phyloP scores from a whole-genome alignment of 1,139 yeast species.

The Pichia sp. region DNA sequence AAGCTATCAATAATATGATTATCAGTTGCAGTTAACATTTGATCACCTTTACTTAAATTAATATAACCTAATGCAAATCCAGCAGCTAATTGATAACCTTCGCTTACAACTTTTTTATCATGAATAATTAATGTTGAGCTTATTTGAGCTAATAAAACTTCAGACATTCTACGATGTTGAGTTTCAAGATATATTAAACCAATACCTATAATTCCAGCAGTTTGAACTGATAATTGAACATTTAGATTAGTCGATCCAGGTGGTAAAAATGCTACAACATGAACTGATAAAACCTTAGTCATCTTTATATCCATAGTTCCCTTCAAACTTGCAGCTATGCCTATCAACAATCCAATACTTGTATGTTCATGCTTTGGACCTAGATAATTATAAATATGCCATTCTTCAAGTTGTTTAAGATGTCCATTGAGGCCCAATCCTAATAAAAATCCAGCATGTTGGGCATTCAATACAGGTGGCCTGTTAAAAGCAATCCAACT shows the following conservation, averaged over 20 bases:
- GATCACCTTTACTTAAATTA: constrained; percentile 75
- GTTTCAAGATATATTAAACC: constrained; percentile 77
- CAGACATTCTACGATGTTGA: constrained; percentile 85
- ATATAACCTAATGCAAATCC: constrained; percentile 85
- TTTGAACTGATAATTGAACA: constrained; percentile 76
- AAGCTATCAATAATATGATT: constrained; percentile 65
- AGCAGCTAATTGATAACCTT: constrained; percentile 82
- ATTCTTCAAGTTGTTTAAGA: constrained; percentile 75
- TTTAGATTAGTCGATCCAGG: constrained; percentile 86
- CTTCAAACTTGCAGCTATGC: constrained; percentile 84
- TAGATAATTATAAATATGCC: constrained; percentile 92
- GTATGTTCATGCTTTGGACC: constrained; percentile 87
- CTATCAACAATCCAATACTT: constrained; percentile 80
- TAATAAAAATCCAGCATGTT: constrained; percentile 91
- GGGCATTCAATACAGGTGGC: constrained; percentile 65
- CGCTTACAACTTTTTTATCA: constrained; percentile 55
- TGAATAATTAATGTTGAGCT: constrained; percentile 51
- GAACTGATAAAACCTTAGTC: constrained; percentile 88
- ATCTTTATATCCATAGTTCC: constrained; percentile 84
- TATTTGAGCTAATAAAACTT: constrained; percentile 64
- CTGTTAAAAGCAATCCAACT: constrained; percentile 90
- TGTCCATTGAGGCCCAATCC: constrained; percentile 94
- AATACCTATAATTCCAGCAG: constrained; percentile 87
- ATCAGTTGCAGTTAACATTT: constrained; percentile 57
- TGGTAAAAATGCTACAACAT: constrained; percentile 87